Evolutionary conservation across 176 grass and related monocot genomes (phyloP), one percentile per base, ranked within the genome.

Genomic region (Oryza meyeriana): DNA sequence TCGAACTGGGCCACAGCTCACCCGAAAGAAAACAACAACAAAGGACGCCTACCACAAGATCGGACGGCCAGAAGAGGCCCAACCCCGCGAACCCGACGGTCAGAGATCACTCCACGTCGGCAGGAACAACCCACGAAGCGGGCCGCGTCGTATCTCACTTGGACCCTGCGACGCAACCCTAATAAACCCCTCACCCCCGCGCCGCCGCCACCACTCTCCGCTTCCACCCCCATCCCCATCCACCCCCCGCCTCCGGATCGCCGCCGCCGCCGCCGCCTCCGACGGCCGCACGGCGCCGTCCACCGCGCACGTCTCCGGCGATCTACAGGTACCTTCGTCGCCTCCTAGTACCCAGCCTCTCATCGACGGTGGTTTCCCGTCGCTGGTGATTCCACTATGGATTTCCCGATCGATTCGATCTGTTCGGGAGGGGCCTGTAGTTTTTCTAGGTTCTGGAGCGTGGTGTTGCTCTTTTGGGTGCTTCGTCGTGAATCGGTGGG

Each of bases 301-400:
- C 55, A 33, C 66, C 12, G 42, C 35, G 44, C 59, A 12, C 77
- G 28, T 66, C 44, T 20, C 66, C 83, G 83, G 88, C 79, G 88
- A 86, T 86, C 83, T 89, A 86, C 83, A 73, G 88, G 88, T 89
- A 86, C 6, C 34, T 0, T 57, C 58, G 22, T 57, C 58, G 22
- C 6, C 20, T 22, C 13, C 6, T 57, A 10, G 7, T 22, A 8
- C 14, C 1, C 41, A 1, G 8, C 10, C 16, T 28, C 25, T 16
- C 4, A 3, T 64, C 1, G 27, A 29, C 2, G 1, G n/a, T n/a
- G 50, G 11, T 1, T 17, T 32, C 10, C 10, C 16, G 5, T 64
- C 1, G 44, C 1, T 36, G 35, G 35, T 6, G 35, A 36, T 36
- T 36, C 12, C 0, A 6, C 1, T 31, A 1, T 6, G 34, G 57